A percentile compares a stretch with the other conserved stretches of the same genome.
Evolutionary conservation across 257 asterid genomes (phyloP).

Genomic region (Echites panduratus): DNA sequence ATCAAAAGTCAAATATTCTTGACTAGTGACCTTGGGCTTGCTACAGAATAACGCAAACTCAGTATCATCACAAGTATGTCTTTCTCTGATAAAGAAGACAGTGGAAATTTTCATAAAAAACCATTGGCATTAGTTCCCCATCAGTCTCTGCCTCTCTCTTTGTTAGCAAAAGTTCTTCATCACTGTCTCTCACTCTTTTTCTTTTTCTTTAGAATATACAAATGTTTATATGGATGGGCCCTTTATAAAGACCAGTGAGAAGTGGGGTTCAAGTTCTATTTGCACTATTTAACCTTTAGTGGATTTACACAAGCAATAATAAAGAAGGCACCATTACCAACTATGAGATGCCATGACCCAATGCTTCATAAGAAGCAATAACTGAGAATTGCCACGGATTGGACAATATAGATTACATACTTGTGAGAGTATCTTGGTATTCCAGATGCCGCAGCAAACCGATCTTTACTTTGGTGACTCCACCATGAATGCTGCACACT

Average conservation of each 20-base stretch:
- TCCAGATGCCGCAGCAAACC: constrained; percentile 59
- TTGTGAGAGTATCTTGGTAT: constrained; percentile 77
- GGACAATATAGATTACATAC: constrained; percentile 39
- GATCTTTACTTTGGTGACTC: constrained; percentile 54
- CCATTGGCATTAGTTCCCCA: neutral
- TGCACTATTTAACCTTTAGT: neutral
- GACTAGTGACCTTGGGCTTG: neutral
- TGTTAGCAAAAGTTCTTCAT: neutral
- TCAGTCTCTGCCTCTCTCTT: neutral
- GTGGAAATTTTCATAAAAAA: neutral
- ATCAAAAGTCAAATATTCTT: neutral
- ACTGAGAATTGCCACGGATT: neutral
- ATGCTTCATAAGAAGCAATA: neutral
- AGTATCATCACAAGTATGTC: neutral
- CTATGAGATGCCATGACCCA: neutral
- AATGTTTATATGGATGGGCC: neutral
- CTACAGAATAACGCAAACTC: neutral
- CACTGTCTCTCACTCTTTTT: neutral
- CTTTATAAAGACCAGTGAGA: neutral
- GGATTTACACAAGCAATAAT: neutral
- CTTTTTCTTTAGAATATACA: neutral
- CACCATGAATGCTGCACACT: constrained; percentile 64
- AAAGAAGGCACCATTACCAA: neutral
- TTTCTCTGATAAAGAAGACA: neutral
- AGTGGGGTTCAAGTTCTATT: neutral